A percentile compares a stretch with the other conserved stretches of the same genome.
Evolutionary conservation across 2,329 filamentous ascomycete species (phyloP).

Genomic region (Aspergillus alliaceus): DNA sequence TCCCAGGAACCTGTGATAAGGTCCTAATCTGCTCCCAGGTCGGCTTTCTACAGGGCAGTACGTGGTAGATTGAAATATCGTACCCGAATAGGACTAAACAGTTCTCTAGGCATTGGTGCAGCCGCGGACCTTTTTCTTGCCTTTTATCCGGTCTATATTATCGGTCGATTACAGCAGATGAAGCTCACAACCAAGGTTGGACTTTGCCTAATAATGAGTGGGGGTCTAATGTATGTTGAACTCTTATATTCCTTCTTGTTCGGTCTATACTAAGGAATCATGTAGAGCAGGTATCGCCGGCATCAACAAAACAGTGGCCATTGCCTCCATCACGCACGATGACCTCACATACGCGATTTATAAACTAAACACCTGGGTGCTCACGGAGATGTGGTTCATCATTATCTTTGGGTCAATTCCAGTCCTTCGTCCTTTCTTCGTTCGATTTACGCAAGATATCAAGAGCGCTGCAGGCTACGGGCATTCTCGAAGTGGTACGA

Average conservation of each 20-base stretch:
- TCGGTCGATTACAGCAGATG: conserved; percentile 19
- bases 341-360: conserved; percentile 18
- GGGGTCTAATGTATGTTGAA: conserved; percentile 14
- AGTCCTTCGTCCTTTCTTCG: conserved; percentile 15
- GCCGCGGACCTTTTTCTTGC: conserved; percentile 16
- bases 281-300: conserved; percentile 18
- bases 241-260: neutral
- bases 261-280: neutral
- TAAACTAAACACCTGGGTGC: conserved; percentile 19
- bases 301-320: conserved; percentile 19
- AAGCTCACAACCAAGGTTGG: conserved; percentile 16
- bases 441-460: conserved; percentile 17
- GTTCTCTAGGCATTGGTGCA: conserved; percentile 12
- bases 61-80: neutral
- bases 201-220: conserved; percentile 19
- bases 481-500: neutral
- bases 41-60: conserved; percentile 19
- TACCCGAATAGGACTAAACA: neutral
- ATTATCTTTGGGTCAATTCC: conserved; percentile 20
- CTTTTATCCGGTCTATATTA: conserved; percentile 17
- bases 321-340: conserved; percentile 13
- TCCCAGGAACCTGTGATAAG: conserved; percentile 13
- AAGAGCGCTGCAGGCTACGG: conserved; percentile 6
- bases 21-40: conserved; percentile 14
- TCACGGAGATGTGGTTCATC: conserved; percentile 25